Percentiles rank a stretch among this genome's conserved stretches.
phyloP scores from a whole-genome alignment of 345 rosid genomes.

The Populus ilicifolia region DNA sequence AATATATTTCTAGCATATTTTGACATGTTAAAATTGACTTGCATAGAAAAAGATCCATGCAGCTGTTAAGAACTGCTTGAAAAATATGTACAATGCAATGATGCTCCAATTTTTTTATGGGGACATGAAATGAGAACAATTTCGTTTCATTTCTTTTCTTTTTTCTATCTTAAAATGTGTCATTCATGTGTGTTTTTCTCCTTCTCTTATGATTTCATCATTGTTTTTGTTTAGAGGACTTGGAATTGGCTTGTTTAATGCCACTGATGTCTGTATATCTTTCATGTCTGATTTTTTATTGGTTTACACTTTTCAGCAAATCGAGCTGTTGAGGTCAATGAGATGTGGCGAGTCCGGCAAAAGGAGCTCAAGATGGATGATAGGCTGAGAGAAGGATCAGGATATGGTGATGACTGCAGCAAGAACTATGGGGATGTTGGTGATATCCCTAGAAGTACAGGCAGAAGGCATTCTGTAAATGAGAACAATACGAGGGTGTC shows the following conservation, averaged over 20 bases:
- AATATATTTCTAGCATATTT: not conserved
- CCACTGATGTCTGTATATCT: not conserved
- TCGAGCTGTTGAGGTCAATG: conserved; percentile 73
- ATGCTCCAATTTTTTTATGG: not conserved
- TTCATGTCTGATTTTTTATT: not conserved
- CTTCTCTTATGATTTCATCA: not conserved
- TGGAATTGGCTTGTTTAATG: not conserved
- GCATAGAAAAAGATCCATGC: not conserved
- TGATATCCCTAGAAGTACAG: conserved; percentile 21
- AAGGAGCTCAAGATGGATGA: conserved; percentile 65
- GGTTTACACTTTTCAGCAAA: conserved; percentile 45
- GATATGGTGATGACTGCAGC: conserved; percentile 27
- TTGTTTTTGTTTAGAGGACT: not conserved
- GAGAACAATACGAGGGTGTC: conserved; percentile 26
- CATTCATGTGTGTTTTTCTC: not conserved
- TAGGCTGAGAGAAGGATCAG: conserved; percentile 41
- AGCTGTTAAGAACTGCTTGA: not conserved
- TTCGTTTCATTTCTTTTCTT: not conserved
- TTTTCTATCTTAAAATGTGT: not conserved
- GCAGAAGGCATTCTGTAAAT: conserved; percentile 25
- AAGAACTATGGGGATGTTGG: conserved; percentile 24
- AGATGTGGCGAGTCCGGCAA: conserved; percentile 76
- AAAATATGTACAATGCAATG: not conserved
- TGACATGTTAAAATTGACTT: not conserved
- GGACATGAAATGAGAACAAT: not conserved